Evolutionary conservation across 805 yeast genomes (phyloP), one percentile per base, ranked within the genome.

Genomic region (Myxozyma udenii): DNA sequence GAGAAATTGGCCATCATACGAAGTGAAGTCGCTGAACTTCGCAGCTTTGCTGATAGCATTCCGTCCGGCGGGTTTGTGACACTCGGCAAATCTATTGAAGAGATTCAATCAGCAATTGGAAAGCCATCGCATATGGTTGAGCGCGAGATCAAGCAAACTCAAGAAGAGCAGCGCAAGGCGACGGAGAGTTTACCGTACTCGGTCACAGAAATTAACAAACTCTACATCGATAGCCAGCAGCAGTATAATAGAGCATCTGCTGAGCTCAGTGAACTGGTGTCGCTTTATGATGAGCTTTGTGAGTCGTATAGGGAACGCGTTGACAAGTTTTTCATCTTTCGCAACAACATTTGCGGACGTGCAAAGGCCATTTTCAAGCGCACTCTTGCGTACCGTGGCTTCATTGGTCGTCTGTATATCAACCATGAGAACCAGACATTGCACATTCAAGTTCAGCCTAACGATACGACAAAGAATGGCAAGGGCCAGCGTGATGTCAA

Each of bases 341-440:
- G 61, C 3, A 60, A 46, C 28, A 51, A 50, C 18, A 58, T 61
- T 24, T 57, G 63, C 28, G 44, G 47, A 22, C 53, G 63, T 3
- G 62, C 61, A 14, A 58, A 48, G 23, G 54, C 35, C 21, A 44
- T 55, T 28, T 71, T 78, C 51, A 68, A 24, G 23, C 68, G 44
- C 64, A 70, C 43, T 66, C 77, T 41, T 64, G 74, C 46, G 62
- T 69, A 48, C 56, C 72, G 97, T 68, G 85, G 85, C 2, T 89
- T 85, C 65, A 74, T 77, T 5, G 98, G 97, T 11, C 73, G 76
- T 45, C 73, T 93, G 40, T 74, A 74, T 14, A 83, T 91, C 64
- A 84, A 84, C 57, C 78, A 76, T 53, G 72, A 55, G 5, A 32
- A 46, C 11, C 50, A 55, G 28, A 57, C 51, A 22, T 58, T 72